These are phyloP conservation scores for Desmodesmus armatus DNA, from an alignment of 139 green algal genomes.

Conservation along the genomic window DNA sequence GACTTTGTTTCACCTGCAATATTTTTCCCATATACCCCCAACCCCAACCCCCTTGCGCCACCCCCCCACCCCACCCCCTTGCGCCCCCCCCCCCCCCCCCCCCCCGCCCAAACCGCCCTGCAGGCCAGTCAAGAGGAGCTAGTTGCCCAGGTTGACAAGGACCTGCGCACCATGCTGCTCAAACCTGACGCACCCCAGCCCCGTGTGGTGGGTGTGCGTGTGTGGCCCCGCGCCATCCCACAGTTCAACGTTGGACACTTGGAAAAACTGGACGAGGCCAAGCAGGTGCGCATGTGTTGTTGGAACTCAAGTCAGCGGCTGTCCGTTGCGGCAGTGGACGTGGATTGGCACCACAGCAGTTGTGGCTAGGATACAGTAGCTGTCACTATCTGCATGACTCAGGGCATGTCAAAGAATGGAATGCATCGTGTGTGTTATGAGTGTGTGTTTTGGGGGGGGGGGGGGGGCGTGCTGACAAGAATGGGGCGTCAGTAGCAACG, in stretches of 20 bases:
- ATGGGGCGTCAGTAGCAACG: too few species aligned
- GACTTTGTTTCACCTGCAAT: too few species aligned
- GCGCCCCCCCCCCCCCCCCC: too few species aligned
- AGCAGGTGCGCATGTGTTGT: constrained; percentile 31
- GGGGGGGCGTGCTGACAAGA: too few species aligned
- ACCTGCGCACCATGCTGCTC: constrained; percentile 95
- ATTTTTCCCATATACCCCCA: too few species aligned
- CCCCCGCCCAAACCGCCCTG: too few species aligned
- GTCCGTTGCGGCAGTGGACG: neutral
- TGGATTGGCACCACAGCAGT: neutral
- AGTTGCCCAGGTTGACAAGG: constrained; percentile 87
- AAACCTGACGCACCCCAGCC: constrained; percentile 86
- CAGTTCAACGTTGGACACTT: constrained; percentile 98
- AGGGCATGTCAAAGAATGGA: too few species aligned
- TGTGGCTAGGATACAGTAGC: neutral
- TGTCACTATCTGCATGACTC: neutral
- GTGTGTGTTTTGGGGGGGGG: too few species aligned
- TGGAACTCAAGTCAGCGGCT: neutral
- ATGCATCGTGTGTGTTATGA: too few species aligned
- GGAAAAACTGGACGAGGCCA: constrained; percentile 59
- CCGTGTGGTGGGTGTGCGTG: constrained; percentile 85
- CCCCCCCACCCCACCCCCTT: too few species aligned
- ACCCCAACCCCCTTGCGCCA: too few species aligned
- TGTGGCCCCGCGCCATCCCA: constrained; percentile 97
- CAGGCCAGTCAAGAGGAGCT: constrained; percentile 46